Percentiles rank a stretch among this genome's conserved stretches.
These are phyloP conservation scores for Erysiphe neolycopersici DNA, from an alignment of 2,329 filamentous ascomycete species.

Conservation along the genomic window DNA sequence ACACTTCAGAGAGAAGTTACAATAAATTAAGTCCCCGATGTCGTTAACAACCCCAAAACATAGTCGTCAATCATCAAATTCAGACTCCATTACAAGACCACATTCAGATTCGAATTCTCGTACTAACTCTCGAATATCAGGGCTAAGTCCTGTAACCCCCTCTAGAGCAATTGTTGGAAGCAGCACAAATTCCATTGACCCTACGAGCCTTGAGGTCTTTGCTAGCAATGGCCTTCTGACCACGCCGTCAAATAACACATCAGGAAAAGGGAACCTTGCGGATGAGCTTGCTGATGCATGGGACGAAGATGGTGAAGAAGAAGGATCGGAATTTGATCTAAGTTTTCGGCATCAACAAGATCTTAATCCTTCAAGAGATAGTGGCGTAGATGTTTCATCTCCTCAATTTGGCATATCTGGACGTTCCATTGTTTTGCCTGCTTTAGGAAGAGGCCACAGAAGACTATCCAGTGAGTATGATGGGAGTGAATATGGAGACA, in stretches of 20 bases:
- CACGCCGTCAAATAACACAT: constrained; percentile 16
- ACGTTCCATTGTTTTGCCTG: constrained; percentile 2
- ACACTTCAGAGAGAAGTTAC: too few species aligned
- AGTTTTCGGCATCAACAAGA: not conserved
- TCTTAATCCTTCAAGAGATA: constrained; percentile 10
- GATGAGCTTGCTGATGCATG: constrained; percentile 57
- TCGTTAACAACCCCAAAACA: constrained; percentile 28
- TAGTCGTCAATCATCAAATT: constrained; percentile 28
- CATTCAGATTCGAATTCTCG: constrained; percentile 8
- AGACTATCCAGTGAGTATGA: constrained; percentile 35
- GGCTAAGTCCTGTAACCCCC: constrained; percentile 10
- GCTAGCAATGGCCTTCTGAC: constrained; percentile 15
- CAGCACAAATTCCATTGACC: constrained; percentile 4
- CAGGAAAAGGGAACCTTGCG: constrained; percentile 49
- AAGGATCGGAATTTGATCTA: constrained; percentile 7
- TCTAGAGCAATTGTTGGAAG: constrained; percentile 1
- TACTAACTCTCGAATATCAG: constrained; percentile 11
- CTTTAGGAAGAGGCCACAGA: constrained; percentile 17
- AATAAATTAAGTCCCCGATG: constrained; percentile 13
- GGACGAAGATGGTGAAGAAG: constrained; percentile 33
- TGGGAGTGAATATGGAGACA: constrained; percentile 47
- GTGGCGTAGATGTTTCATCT: constrained; percentile 11
- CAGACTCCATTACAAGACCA: constrained; percentile 15
- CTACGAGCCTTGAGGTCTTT: constrained; percentile 9
- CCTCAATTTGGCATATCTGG: constrained; percentile 3